Conservation (phyloP, 768 basidiomycete genomes). For the Rhizopogon roseolus region DNA sequence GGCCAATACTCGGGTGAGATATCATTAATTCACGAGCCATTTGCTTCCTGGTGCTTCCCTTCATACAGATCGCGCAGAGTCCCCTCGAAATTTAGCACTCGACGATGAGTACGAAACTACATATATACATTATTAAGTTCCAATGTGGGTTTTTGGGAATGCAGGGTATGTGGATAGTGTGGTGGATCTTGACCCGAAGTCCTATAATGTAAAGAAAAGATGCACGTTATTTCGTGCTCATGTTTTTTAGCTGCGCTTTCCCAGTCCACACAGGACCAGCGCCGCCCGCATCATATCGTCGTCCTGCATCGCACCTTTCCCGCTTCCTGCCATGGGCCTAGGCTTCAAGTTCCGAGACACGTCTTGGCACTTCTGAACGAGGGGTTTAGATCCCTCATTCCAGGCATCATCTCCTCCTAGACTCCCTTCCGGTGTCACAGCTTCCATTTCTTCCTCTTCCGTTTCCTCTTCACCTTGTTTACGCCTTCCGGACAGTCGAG, state of each 20-base stretch:
- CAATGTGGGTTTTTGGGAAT: neutral
- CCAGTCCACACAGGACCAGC: conserved; percentile 57
- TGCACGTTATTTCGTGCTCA: neutral
- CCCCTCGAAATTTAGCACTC: neutral
- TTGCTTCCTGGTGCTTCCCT: neutral
- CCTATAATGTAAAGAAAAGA: neutral
- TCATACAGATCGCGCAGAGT: neutral
- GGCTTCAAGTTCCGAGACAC: neutral
- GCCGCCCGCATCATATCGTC: conserved; percentile 72
- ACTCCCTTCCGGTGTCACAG: conserved; percentile 58
- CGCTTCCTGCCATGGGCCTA: neutral
- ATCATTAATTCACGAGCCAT: neutral
- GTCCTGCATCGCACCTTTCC: conserved; percentile 33
- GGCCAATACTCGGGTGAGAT: neutral
- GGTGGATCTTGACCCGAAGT: neutral
- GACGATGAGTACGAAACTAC: neutral
- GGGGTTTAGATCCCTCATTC: conserved; percentile 11
- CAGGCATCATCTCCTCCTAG: conserved; percentile 38
- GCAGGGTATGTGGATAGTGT: conserved; percentile 1
- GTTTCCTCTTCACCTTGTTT: conserved; percentile 31
- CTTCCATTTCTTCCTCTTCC: conserved; percentile 63
- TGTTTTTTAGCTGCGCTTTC: conserved; percentile 15
- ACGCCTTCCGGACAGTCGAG: conserved; percentile 38
- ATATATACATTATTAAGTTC: neutral
- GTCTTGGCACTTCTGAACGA: neutral